Base-by-base conservation (phyloP, 2,329 filamentous ascomycete genomes). In the Dothistroma septosporum region DNA sequence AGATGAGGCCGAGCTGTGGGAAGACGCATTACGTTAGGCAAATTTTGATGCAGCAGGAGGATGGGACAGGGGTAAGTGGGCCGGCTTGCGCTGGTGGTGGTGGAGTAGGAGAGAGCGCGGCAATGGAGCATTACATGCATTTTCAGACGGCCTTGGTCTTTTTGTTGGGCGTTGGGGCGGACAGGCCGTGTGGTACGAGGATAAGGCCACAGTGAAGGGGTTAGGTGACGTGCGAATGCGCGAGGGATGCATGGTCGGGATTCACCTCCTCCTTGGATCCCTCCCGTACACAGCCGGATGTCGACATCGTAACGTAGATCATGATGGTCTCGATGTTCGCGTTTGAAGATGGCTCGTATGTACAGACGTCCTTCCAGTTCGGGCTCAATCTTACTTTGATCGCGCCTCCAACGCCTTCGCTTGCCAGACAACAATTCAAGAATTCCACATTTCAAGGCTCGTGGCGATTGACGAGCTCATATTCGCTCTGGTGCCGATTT, bases 401-500 rank as follows among this genome's bases (percentile, higher is more conserved):
- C 21, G 32, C 48, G n/a, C 57, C 62, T 28, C 58, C 60, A 64
- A 60, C 62, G 58, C 62, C 62, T 60, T 60, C 60, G 60, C 62
- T 57, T 11, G 28, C 31, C 37, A 61, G 50, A 52, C 55, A 59
- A 50, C 50, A 60, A 55, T 46, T 33, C 33, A 35, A 44, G 6
- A 41, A 21, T 21, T 31, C 14, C 33, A 32, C 41, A 47, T 21
- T 41, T 59, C 48, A 67, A 8, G 65, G 61, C 57, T 73, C 70
- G 57, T 73, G 70, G 44, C 70, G 62, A 31, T 68, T 62, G 5
- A 71, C 67, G 14, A 73, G 62, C 59, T 73, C 71, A 44, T 72
- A 73, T 46, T 72, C 68, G 37, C 68, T 64, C 44, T 66, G 61
- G 32, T 62, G 67, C n/a, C 59, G 56, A 57, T 69, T 61, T 22